Conservation (phyloP, 1,139 yeast genomes). For the Oligophagozyma castellii region DNA sequence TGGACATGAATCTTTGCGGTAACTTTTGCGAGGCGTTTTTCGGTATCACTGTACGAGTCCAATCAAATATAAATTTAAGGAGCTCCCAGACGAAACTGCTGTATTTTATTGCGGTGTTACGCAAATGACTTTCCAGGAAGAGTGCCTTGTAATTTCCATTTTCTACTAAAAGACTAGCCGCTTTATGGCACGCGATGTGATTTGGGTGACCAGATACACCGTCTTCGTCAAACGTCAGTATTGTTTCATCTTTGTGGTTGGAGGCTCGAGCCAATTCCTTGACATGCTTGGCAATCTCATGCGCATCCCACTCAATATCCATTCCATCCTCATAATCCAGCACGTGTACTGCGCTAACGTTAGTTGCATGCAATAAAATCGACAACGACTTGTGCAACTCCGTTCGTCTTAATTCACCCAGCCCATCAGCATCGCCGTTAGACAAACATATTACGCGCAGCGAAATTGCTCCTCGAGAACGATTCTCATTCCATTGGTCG, state of each 20-base stretch:
- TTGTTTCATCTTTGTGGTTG: conserved; percentile 23
- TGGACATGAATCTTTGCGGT: conserved; percentile 2
- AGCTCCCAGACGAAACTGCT: conserved; percentile 5
- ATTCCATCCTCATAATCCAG: conserved; percentile 55
- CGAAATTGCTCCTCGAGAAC: conserved; percentile 3
- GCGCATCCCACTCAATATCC: conserved; percentile 50
- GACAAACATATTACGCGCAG: conserved; percentile 61
- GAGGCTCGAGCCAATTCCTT: conserved; percentile 10
- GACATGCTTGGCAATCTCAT: conserved; percentile 23
- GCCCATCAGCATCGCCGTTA: conserved; percentile 60
- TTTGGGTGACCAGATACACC: conserved; percentile 86
- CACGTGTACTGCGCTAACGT: conserved; percentile 21
- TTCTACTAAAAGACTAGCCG: conserved; percentile 31
- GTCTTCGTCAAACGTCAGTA: conserved; percentile 65
- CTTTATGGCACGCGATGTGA: conserved; percentile 56
- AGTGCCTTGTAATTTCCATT: conserved; percentile 2
- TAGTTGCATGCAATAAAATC: conserved; percentile 39
- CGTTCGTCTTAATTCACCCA: conserved; percentile 45
- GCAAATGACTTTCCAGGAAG: conserved; percentile 5
- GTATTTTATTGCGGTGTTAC: conserved; percentile 6
- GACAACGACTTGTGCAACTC: conserved; percentile 51
- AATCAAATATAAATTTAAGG: conserved; percentile 2
- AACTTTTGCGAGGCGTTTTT: conserved; percentile 1
- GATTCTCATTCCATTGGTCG: conserved; percentile 3
- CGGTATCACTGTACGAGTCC: conserved; percentile 1